Conservation (phyloP, 345 rosid genomes). For the Euphorbia peplus region DNA sequence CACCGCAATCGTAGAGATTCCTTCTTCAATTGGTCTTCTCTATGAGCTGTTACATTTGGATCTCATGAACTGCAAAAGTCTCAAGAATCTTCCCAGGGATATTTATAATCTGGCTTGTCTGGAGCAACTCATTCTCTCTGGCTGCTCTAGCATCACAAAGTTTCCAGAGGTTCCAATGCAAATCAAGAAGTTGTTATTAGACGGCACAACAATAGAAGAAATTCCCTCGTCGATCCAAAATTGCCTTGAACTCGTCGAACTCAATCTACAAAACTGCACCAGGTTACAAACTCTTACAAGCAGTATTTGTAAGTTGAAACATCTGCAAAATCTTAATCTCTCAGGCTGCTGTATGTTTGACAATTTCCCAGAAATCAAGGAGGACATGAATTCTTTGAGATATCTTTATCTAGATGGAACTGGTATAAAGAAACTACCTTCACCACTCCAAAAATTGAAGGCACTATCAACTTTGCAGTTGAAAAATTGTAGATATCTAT, state of each 20-base stretch:
- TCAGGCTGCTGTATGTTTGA: background rate
- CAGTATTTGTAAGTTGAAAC: constrained; percentile 1
- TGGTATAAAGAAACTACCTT: background rate
- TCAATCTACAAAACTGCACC: background rate
- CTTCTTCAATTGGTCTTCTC: constrained; percentile 1
- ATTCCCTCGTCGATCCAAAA: constrained; percentile 3
- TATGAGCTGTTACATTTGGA: background rate
- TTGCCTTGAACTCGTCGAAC: background rate
- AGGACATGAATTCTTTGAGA: background rate
- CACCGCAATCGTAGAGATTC: constrained; percentile 5
- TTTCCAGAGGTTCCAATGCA: constrained; percentile 5
- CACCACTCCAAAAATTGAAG: background rate
- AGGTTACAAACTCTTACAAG: background rate
- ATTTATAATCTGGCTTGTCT: constrained; percentile 4
- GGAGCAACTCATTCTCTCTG: background rate
- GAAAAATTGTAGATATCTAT: background rate
- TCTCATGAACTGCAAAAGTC: constrained; percentile 13
- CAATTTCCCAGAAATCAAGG: background rate
- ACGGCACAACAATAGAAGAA: constrained; percentile 9
- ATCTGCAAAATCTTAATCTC: background rate
- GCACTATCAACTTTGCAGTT: background rate
- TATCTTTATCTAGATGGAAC: constrained; percentile 1
- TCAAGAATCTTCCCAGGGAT: constrained; percentile 8
- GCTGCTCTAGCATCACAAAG: constrained; percentile 9
- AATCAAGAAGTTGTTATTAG: constrained; percentile 7